These are phyloP conservation scores for Asterochloris erici DNA, from an alignment of 139 green algal genomes.

Conservation along the genomic window DNA sequence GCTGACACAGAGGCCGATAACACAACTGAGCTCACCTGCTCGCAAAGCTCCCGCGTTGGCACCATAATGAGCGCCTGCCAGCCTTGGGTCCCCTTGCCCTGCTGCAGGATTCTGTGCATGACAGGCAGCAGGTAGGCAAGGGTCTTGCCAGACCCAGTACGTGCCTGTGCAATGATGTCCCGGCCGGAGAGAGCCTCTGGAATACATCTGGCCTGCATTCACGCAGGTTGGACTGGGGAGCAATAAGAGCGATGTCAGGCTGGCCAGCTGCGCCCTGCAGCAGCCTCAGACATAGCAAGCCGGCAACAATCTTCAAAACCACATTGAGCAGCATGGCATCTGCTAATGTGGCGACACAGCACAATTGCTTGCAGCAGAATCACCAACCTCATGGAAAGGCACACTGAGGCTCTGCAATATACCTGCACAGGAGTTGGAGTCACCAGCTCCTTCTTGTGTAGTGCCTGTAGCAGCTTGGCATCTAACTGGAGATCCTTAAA, in stretches of 20 bases:
- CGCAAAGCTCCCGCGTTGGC: constrained; percentile 90
- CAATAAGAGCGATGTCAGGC: not conserved
- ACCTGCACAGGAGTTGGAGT: constrained; percentile 70
- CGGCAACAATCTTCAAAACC: too few relatives aligned
- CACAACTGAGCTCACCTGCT: constrained; percentile 67
- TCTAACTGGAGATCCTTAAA: constrained; percentile 73
- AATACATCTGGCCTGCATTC: constrained; percentile 46
- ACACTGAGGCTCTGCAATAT: too few relatives aligned
- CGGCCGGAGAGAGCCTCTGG: constrained; percentile 72
- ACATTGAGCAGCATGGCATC: too few relatives aligned
- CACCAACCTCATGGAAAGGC: too few relatives aligned
- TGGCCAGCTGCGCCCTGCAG: too few relatives aligned
- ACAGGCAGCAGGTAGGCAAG: constrained; percentile 84
- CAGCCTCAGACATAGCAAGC: too few relatives aligned
- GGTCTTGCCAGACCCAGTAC: constrained; percentile 88
- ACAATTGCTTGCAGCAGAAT: too few relatives aligned
- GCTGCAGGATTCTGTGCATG: constrained; percentile 61
- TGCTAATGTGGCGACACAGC: too few relatives aligned
- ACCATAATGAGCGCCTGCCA: constrained; percentile 84
- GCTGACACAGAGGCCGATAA: not conserved
- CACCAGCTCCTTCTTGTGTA: constrained; percentile 63
- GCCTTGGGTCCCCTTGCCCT: constrained; percentile 31
- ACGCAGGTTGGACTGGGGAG: not conserved
- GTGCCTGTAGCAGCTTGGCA: constrained; percentile 61
- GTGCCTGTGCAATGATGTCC: constrained; percentile 74